Evolutionary conservation across 768 basidiomycete genomes (phyloP).

Genomic region (Calocybe cyanea): DNA sequence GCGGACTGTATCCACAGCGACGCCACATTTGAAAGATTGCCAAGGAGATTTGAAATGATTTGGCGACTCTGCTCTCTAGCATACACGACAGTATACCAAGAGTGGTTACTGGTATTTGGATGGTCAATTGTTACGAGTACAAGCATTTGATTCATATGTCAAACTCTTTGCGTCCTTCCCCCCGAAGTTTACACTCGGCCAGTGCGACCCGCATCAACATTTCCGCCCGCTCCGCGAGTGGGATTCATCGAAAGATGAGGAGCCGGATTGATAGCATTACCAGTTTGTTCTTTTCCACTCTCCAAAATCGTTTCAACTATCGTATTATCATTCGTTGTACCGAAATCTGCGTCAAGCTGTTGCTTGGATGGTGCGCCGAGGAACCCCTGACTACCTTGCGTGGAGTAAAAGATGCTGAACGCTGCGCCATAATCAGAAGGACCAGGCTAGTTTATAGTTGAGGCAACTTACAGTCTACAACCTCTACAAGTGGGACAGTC

Average conservation of each 20-base stretch:
- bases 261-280: constrained; percentile 38
- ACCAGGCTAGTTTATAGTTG: background rate
- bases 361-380: constrained; percentile 77
- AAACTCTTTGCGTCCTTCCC: too few species aligned
- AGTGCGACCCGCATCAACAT: constrained; percentile 1
- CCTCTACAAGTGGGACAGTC: constrained; percentile 63
- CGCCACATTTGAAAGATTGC: too few species aligned
- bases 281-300: constrained; percentile 56
- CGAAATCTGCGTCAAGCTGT: constrained; percentile 74
- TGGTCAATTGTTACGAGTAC: constrained; percentile 5
- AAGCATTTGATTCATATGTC: background rate
- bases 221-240: constrained; percentile 20
- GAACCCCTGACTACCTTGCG: constrained; percentile 75
- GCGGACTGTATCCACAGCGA: too few species aligned
- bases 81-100: background rate
- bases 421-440: constrained; percentile 34
- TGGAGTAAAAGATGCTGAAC: constrained; percentile 66
- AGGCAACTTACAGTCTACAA: constrained; percentile 71
- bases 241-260: constrained; percentile 18
- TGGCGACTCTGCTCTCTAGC: background rate
- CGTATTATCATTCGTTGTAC: constrained; percentile 59
- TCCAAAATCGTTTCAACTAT: constrained; percentile 57
- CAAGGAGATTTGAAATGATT: too few species aligned
- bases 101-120: background rate
- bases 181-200: background rate